Percentiles rank a stretch among this genome's conserved stretches.
phyloP scores from a whole-genome alignment of 1,139 yeast genomes.

The Torulaspora pretoriensis region DNA sequence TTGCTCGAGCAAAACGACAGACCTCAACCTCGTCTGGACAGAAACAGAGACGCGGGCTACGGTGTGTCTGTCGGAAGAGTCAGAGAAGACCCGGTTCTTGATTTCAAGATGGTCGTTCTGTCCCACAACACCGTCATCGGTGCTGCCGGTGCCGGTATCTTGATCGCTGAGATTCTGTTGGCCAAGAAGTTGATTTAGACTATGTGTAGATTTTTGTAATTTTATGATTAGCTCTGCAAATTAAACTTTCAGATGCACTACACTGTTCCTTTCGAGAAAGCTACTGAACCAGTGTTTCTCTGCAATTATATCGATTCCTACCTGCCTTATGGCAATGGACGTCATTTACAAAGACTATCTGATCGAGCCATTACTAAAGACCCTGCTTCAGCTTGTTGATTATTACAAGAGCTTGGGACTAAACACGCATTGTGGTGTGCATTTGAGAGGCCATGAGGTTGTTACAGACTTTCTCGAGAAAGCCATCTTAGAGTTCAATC shows the following conservation, averaged over 20 bases:
- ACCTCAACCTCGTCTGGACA: conserved; percentile 97
- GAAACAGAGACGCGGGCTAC: conserved; percentile 91
- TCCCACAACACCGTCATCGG: conserved; percentile 97
- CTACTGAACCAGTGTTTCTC: conserved; percentile 29
- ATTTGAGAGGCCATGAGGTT: conserved; percentile 33
- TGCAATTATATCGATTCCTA: conserved; percentile 31
- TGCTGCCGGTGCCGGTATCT: conserved; percentile 98
- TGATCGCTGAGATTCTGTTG: conserved; percentile 84
- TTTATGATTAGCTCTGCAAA: conserved; percentile 3
- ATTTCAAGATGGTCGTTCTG: conserved; percentile 90
- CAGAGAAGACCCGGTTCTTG: conserved; percentile 89
- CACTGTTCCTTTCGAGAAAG: conserved; percentile 34
- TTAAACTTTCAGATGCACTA: conserved; percentile 14
- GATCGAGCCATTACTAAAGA: conserved; percentile 31
- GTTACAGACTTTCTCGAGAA: conserved; percentile 29
- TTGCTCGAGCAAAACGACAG: conserved; percentile 87
- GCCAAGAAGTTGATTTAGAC: conserved; percentile 71
- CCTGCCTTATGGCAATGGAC: conserved; percentile 34
- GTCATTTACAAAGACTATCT: conserved; percentile 36
- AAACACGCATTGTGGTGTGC: conserved; percentile 29
- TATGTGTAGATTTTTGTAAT: not conserved
- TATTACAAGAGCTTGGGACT: conserved; percentile 7
- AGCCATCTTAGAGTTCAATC: conserved; percentile 22
- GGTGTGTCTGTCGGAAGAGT: conserved; percentile 95
- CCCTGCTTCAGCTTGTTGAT: conserved; percentile 19